Base-by-base conservation (phyloP, 2,329 filamentous ascomycete genomes). In the Fusarium sp. region DNA sequence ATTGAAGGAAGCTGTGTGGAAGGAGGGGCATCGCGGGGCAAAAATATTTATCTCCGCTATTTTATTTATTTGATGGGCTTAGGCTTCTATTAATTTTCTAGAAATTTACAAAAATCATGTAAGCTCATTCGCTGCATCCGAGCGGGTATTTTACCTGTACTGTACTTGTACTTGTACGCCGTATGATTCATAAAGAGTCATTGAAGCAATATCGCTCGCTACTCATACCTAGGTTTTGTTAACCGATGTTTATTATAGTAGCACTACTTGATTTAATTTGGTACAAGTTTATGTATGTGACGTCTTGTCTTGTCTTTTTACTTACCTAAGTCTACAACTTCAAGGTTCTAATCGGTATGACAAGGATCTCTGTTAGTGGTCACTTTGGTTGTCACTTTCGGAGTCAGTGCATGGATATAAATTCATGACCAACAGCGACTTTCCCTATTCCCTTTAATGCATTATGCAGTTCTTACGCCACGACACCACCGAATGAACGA, bases 21-120 rank as follows among this genome's bases (percentile, higher is more conserved):
- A 59, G 65, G 68, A 72, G 60, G 68, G 68, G 68, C 65, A 71
- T 55, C 60, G 68, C 55, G 65, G 68, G 68, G 64, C 68, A 72
- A 64, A 65, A 65, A 21, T 55, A 34, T 55, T 6, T 49, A 30
- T 25, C 64, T 64, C 66, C 55, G 59, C 64, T 25, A 23, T 37
- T 34, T 37, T 25, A 23, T 37, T 37, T 37, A 37, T 53, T 43
- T 41, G 28, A 37, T 37, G 32, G 54, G 46, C 59, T 51, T 51
- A 27, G 54, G 27, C 59, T 51, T 51, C 32, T 42, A 21, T 23
- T 25, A 27, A 16, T 49, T 43, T 68, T 51, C 63, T 20, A 51
- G 63, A 71, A 68, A 68, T 47, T 25, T 30, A 37, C 34, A 32
- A 53, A 63, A 63, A 60, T 43, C 42, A 59, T 50, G 55, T 56